Percentiles rank a stretch among this genome's conserved stretches.
phyloP scores from a whole-genome alignment of 2,329 filamentous ascomycete species.

The Stachybotrys chlorohalonatus region DNA sequence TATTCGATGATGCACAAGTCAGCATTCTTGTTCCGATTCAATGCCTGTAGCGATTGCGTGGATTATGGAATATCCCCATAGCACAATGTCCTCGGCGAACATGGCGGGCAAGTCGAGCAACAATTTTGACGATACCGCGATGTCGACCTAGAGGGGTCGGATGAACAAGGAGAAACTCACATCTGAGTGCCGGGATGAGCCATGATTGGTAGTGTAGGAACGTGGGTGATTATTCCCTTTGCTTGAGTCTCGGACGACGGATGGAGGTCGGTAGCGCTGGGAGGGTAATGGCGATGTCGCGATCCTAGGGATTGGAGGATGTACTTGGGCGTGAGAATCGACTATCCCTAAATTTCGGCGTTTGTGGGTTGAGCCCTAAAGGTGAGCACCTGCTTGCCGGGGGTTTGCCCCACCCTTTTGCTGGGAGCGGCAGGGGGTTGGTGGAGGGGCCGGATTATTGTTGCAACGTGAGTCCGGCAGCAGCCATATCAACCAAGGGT shows the following conservation, averaged over 20 bases:
- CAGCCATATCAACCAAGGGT: no score
- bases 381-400: not conserved
- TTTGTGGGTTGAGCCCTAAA: slow-evolving; percentile 24
- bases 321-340: slow-evolving; percentile 14
- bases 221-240: slow-evolving; percentile 17
- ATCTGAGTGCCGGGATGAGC: slow-evolving; percentile 53
- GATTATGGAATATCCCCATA: not conserved
- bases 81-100: not conserved
- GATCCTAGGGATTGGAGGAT: slow-evolving; percentile 14
- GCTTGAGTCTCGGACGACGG: not conserved
- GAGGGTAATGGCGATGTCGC: slow-evolving; percentile 16
- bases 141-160: not conserved
- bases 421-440: no score
- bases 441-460: not conserved
- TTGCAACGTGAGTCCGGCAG: not conserved
- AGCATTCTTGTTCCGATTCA: slow-evolving; percentile 3
- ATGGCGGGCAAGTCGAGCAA: not conserved
- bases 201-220: slow-evolving; percentile 33
- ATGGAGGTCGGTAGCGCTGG: slow-evolving; percentile 1
- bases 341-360: slow-evolving; percentile 15
- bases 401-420: not conserved
- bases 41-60: slow-evolving; percentile 6
- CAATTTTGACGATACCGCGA: not conserved
- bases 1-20: slow-evolving; percentile 24
- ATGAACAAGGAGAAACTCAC: slow-evolving; percentile 32